phyloP scores from a whole-genome alignment of 2,329 filamentous ascomycete genomes.

The Alternaria solani region DNA sequence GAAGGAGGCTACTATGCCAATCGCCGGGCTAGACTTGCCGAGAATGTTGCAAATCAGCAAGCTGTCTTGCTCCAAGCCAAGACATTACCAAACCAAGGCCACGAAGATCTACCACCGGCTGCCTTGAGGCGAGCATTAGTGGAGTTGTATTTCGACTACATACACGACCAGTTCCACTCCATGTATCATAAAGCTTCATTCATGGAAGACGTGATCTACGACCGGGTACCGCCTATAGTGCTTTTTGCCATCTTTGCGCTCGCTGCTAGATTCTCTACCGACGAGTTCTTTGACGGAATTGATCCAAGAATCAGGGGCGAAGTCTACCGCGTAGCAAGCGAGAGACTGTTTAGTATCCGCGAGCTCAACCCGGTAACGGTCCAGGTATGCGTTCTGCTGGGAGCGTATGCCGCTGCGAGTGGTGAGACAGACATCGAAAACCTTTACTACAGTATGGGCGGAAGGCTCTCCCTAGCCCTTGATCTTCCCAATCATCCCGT shows the following conservation, averaged over 20 bases:
- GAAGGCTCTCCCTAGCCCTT: conserved; percentile 32
- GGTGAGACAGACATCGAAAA: conserved; percentile 37
- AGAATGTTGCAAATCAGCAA: conserved; percentile 14
- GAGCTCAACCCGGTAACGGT: conserved; percentile 26
- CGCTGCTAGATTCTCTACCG: conserved; percentile 29
- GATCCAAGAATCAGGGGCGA: conserved; percentile 30
- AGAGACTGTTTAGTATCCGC: conserved; percentile 29
- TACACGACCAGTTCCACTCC: conserved; percentile 36
- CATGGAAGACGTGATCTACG: conserved; percentile 25
- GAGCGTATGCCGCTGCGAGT: conserved; percentile 34
- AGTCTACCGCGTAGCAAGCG: conserved; percentile 25
- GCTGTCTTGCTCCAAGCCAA: neutral
- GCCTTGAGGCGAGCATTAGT: conserved; percentile 27
- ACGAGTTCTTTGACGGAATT: conserved; percentile 20
- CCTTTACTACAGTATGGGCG: conserved; percentile 33
- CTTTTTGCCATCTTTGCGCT: conserved; percentile 33
- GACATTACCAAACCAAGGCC: conserved; percentile 13
- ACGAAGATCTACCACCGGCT: conserved; percentile 23
- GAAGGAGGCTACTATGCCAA: conserved; percentile 37
- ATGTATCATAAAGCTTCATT: conserved; percentile 34
- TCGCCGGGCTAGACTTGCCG: conserved; percentile 27
- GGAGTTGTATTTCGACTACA: conserved; percentile 36
- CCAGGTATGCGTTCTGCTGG: conserved; percentile 31
- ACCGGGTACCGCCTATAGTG: conserved; percentile 26
- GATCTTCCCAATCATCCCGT: conserved; percentile 32